Conservation (phyloP, 2,329 filamentous ascomycete species). For the Tolypocladium tropicale region DNA sequence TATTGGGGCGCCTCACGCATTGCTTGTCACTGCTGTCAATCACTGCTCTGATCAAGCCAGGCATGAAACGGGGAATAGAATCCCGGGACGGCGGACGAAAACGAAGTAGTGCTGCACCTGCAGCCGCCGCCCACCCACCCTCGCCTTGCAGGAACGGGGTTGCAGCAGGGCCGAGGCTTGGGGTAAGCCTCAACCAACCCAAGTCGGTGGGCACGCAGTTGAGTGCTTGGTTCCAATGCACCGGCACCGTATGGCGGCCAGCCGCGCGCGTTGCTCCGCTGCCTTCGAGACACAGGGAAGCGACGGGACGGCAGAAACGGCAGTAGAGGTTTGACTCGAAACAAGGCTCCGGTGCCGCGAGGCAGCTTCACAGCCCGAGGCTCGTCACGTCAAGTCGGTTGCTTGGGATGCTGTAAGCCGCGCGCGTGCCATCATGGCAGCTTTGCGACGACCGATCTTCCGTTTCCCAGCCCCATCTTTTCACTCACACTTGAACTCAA, state of each 20-base stretch:
- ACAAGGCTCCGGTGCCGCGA: neutral
- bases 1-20: neutral
- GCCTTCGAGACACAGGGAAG: neutral
- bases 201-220: neutral
- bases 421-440: too few relatives aligned
- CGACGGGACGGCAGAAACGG: too few relatives aligned
- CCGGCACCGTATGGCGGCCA: neutral
- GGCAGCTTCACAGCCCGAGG: too few relatives aligned
- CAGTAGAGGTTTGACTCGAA: too few relatives aligned
- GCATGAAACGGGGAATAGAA: neutral
- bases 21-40: neutral
- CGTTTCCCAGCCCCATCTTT: too few relatives aligned
- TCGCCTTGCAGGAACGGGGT: neutral
- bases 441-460: too few relatives aligned
- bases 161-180: neutral
- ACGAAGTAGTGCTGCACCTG: neutral
- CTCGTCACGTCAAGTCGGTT: too few relatives aligned
- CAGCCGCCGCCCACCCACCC: neutral
- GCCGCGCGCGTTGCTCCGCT: neutral
- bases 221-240: neutral
- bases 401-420: too few relatives aligned
- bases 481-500: too few relatives aligned
- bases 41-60: neutral
- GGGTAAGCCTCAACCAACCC: neutral
- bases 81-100: neutral